Evolutionary conservation across 169 alveolate species (phyloP).

Genomic region (Plasmodium inui): DNA sequence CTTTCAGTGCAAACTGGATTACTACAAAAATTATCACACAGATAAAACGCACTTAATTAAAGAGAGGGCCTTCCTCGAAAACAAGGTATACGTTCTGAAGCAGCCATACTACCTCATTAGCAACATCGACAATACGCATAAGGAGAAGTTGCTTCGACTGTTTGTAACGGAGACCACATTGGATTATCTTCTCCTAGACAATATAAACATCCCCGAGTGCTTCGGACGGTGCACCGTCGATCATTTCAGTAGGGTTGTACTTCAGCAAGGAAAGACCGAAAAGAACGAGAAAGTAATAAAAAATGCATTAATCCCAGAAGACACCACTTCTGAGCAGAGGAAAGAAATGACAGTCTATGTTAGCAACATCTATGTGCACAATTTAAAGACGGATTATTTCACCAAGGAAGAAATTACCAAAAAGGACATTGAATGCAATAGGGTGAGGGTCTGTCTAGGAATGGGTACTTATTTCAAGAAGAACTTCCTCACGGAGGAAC

Average conservation of each 20-base stretch:
- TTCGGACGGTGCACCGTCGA: conserved; percentile 31
- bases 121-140: conserved; percentile 1
- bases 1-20: conserved; percentile 38
- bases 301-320: conserved; percentile 21
- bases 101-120: conserved; percentile 53
- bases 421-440: neutral
- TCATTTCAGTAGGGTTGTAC: conserved; percentile 21
- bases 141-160: conserved; percentile 1
- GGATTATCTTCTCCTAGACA: conserved; percentile 29
- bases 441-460: conserved; percentile 30
- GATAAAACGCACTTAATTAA: conserved; percentile 33
- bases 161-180: conserved; percentile 36
- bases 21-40: conserved; percentile 22
- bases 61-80: conserved; percentile 15
- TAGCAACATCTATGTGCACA: neutral
- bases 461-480: conserved; percentile 15
- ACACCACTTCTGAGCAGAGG: neutral
- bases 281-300: neutral
- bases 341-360: conserved; percentile 20
- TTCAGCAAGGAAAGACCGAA: neutral
- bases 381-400: conserved; percentile 1
- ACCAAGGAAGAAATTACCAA: conserved; percentile 8
- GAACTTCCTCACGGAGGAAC: conserved; percentile 9
- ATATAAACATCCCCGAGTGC: conserved; percentile 44
- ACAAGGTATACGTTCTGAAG: conserved; percentile 25